Evolutionary conservation across 1,284 basidiomycete genomes (phyloP).

Genomic region (Cystobasidium sp.): DNA sequence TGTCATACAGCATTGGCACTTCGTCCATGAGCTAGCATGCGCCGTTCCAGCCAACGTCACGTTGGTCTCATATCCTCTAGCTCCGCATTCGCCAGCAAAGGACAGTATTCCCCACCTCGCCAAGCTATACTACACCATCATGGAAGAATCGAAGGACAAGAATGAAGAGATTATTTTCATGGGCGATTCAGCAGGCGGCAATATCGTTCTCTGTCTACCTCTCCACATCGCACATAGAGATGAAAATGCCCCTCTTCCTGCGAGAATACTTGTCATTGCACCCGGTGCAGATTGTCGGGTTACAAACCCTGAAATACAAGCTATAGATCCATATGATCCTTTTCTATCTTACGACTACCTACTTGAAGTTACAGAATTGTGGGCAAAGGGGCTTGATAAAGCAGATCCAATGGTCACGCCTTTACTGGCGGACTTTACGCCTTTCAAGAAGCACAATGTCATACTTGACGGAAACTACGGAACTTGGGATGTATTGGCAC

Average conservation of each 20-base stretch:
- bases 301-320: constrained; percentile 24
- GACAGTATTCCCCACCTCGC: constrained; percentile 33
- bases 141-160: constrained; percentile 10
- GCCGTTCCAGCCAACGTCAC: constrained; percentile 16
- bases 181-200: constrained; percentile 42
- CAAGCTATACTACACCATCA: constrained; percentile 4
- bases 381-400: constrained; percentile 30
- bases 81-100: constrained; percentile 36
- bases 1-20: constrained; percentile 33
- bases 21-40: constrained; percentile 17
- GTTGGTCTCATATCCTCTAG: constrained; percentile 35
- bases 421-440: constrained; percentile 17
- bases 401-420: constrained; percentile 36
- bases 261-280: constrained; percentile 17
- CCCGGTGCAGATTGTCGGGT: constrained; percentile 26
- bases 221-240: constrained; percentile 1
- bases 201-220: constrained; percentile 24
- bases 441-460: neutral
- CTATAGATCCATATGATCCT: constrained; percentile 17
- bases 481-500: constrained; percentile 34
- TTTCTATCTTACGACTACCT: constrained; percentile 18
- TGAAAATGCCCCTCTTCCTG: constrained; percentile 1
- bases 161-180: constrained; percentile 27
- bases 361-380: constrained; percentile 21
- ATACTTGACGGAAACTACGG: constrained; percentile 22